Evolutionary conservation across 2,329 filamentous ascomycete species (phyloP), one percentile per base, ranked within the genome.

Genomic region (Fusarium sp.): DNA sequence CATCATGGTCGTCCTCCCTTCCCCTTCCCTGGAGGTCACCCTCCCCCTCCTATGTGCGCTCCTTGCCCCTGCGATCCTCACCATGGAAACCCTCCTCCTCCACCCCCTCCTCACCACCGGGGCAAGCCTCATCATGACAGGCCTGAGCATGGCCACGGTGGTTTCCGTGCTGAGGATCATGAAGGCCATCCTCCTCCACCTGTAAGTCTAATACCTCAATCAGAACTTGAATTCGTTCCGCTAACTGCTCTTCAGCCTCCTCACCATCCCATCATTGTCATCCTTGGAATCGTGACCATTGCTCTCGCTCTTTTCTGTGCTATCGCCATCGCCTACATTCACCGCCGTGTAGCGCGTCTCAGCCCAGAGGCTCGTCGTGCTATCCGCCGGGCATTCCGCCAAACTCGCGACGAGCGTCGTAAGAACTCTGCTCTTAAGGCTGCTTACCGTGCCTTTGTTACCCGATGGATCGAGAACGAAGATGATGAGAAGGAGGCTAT

Each of bases 401-500:
- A 73, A 59, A 66, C 78, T 39, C 74, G 75, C n/a, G 62, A 69
- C 18, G 75, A 80, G 56, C 79, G 80, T 54, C 78, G 76, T 8
- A 74, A 71, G 28, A 66, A 66, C 17, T 76, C 78, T 8, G 77
- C 80, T 48, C 72, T 76, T 18, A 76, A 77, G 54, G 74, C 76
- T 20, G 74, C 80, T 38, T 77, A 82, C 67, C 62, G 76, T 8
- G 75, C 79, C 36, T 63, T 85, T 26, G 70, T 84, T 44, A 70
- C 76, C 47, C 79, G 81, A 63, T 70, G 79, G 68, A 60, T 66
- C 9, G 75, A 71, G 22, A 71, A 70, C 53, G 66, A 70, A 8
- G 72, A 75, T 12, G 78, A 75, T 18, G 74, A 78, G 63, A 76
- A 79, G 57, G 53, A 74, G 45, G 61, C 66, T 8, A 75, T 78